phyloP scores from a whole-genome alignment of 2,329 filamentous ascomycete species.

The Penicillium sp. region DNA sequence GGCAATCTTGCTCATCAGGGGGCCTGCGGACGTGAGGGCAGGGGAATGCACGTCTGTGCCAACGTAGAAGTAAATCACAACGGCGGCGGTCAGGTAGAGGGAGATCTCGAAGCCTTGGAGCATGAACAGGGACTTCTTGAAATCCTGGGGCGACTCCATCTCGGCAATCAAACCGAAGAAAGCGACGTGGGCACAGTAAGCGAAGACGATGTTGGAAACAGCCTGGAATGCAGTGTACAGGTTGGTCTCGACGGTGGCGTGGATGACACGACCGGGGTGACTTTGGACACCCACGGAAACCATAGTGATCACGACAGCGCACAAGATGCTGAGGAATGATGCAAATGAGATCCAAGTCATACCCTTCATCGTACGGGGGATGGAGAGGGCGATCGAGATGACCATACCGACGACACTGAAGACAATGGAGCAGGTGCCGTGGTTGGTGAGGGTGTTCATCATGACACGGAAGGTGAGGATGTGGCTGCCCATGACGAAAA shows the following conservation, averaged over 20 bases:
- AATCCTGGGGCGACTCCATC: constrained; percentile 61
- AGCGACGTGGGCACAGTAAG: constrained; percentile 67
- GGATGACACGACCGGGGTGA: constrained; percentile 40
- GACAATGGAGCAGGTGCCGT: constrained; percentile 62
- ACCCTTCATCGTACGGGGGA: constrained; percentile 61
- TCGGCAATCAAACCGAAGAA: constrained; percentile 69
- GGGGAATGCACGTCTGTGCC: constrained; percentile 63
- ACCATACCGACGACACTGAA: constrained; percentile 61
- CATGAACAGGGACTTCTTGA: constrained; percentile 61
- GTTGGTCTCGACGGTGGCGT: constrained; percentile 42
- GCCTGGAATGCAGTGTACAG: constrained; percentile 61
- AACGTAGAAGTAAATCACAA: constrained; percentile 67
- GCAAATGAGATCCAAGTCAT: constrained; percentile 63
- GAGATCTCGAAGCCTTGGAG: constrained; percentile 61
- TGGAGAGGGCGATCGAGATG: constrained; percentile 49
- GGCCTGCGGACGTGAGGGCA: constrained; percentile 63
- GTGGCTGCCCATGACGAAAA: constrained; percentile 70
- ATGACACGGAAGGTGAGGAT: constrained; percentile 69
- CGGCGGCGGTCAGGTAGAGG: constrained; percentile 65
- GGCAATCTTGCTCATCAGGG: constrained; percentile 60
- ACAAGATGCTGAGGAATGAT: constrained; percentile 62
- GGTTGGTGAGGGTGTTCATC: constrained; percentile 62
- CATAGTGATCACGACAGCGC: constrained; percentile 66
- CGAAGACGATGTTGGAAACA: constrained; percentile 69
- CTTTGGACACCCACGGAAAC: constrained; percentile 60